A percentile compares a stretch with the other conserved stretches of the same genome.
These are phyloP conservation scores for Hypoxylon perforatum DNA, from an alignment of 495 filamentous ascomycete genomes.

Conservation along the genomic window DNA sequence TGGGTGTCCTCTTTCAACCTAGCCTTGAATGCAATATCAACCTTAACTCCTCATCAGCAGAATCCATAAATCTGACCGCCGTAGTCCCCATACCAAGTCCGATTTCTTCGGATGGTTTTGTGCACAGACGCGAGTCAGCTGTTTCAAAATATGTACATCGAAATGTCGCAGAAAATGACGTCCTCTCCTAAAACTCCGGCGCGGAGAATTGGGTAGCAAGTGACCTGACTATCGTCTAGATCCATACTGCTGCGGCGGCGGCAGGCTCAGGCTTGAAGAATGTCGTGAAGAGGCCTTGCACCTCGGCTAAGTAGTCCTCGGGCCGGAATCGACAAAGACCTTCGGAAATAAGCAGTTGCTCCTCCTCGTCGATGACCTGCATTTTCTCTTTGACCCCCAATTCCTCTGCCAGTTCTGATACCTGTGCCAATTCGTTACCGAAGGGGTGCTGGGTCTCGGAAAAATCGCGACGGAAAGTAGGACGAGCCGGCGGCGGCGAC, in stretches of 20 bases:
- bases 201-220: conserved; percentile 16
- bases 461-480: conserved; percentile 44
- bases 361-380: conserved; percentile 77
- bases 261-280: conserved; percentile 48
- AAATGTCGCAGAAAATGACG: conserved; percentile 31
- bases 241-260: conserved; percentile 42
- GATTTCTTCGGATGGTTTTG: conserved; percentile 20
- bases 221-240: conserved; percentile 29
- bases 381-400: conserved; percentile 72
- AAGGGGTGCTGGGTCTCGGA: conserved; percentile 65
- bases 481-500: conserved; percentile 48
- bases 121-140: conserved; percentile 36
- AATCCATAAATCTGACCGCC: conserved; percentile 35
- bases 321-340: conserved; percentile 81
- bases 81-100: conserved; percentile 28
- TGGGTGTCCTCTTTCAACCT: conserved; percentile 29
- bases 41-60: conserved; percentile 32
- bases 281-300: conserved; percentile 71
- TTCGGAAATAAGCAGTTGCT: conserved; percentile 68
- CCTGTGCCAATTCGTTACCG: conserved; percentile 77
- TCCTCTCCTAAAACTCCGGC: conserved; percentile 17
- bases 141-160: conserved; percentile 49
- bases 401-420: conserved; percentile 87
- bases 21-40: conserved; percentile 32
- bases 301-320: conserved; percentile 86